Base-by-base conservation (phyloP, 495 filamentous ascomycete species). In the Chaetomium fimeti region DNA sequence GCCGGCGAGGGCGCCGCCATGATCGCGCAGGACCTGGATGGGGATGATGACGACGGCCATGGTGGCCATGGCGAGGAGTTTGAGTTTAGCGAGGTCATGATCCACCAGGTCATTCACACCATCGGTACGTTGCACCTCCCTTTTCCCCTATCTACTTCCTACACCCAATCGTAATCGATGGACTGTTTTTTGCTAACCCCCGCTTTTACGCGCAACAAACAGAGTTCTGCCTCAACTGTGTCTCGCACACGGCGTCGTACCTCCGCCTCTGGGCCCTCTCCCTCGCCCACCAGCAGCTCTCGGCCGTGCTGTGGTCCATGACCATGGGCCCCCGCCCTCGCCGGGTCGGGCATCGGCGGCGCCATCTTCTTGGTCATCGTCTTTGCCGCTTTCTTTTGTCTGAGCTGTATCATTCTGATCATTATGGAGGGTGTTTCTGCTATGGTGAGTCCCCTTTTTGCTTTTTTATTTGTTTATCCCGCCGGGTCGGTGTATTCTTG, bases 211-310 rank as follows among this genome's bases (percentile, higher is more conserved):
- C 65, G 63, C 71, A 47, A 55, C 48, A 3, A 28, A 15, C 60
- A 91, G 94, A 98, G 81, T 99, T 99, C 80, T 98, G 94, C 77
- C 84, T 99, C 67, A 98, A 98, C 80, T 97, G 92, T 79, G 93
- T 99, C 69, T 98, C 94, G 7, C 94, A 99, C 79, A 99, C 94
- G 5, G 94, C 94, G 12, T 98, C 95, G 7, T 99, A 99, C 78
- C 89, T 99, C 47, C 94, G 94, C 81, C 88, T 99, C 42, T 99
- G 94, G 94, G 94, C 94, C 36, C 79, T 99, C 68, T 98, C 94
- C 2, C 87, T 99, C 53, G 94, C 94, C 12, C 94, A 98, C 82
- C 94, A 97, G 72, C 94, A 97, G 81, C 91, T 99, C 36, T 96
- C 91, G 20, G 88, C 91, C 62, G 94, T 99, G 61, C 85, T 99